Conservation (phyloP, 78 protist species). For the slime mould (Dictyostelium discoideum) region DNA sequence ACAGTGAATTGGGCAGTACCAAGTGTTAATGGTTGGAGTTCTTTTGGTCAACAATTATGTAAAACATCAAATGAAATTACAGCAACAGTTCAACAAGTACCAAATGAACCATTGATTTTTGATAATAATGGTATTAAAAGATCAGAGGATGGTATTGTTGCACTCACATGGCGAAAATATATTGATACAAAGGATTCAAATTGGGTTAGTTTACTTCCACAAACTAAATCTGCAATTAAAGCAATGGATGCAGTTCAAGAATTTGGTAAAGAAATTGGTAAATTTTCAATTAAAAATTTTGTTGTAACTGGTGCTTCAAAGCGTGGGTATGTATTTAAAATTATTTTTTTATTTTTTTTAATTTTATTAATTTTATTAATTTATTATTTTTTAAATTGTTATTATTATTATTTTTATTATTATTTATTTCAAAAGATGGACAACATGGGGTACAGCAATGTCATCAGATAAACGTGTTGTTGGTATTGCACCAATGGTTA, state of each 20-base stretch:
- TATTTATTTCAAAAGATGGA: slow-evolving; percentile 1
- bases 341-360: neutral
- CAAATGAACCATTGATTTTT: slow-evolving; percentile 37
- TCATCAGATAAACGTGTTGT: slow-evolving; percentile 66
- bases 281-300: slow-evolving; percentile 22
- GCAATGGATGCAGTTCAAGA: slow-evolving; percentile 67
- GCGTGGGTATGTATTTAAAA: slow-evolving; percentile 4
- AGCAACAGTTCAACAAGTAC: slow-evolving; percentile 1
- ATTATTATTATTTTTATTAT: neutral
- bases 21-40: neutral
- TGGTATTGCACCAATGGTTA: slow-evolving; percentile 76
- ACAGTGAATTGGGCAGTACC: neutral
- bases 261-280: neutral
- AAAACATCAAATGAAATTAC: neutral
- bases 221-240: slow-evolving; percentile 7
- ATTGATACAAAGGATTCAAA: slow-evolving; percentile 14
- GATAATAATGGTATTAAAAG: slow-evolving; percentile 6
- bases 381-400: too few species aligned
- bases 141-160: slow-evolving; percentile 54
- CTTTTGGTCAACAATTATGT: neutral
- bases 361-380: neutral
- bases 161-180: slow-evolving; percentile 35
- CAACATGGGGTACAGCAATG: slow-evolving; percentile 70
- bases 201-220: slow-evolving; percentile 40
- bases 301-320: slow-evolving; percentile 70